phyloP scores from a whole-genome alignment of 768 basidiomycete species.

The Butyriboletus loyo region DNA sequence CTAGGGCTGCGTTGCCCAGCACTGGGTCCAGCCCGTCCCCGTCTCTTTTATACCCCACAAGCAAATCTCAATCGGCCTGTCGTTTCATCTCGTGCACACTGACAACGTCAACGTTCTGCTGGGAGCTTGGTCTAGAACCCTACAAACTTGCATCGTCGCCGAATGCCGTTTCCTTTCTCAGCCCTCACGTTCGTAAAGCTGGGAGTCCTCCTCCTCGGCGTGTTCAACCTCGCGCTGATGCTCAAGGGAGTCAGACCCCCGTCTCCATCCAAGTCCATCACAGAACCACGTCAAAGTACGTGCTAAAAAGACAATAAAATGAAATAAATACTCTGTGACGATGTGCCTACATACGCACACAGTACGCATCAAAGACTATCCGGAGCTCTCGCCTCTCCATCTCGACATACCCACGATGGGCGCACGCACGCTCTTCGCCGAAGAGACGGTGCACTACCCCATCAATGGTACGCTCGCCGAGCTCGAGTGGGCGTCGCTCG shows the following conservation, averaged over 20 bases:
- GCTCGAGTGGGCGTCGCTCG: constrained; percentile 24
- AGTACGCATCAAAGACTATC: constrained; percentile 14
- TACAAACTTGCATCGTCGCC: neutral
- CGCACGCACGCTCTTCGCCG: constrained; percentile 14
- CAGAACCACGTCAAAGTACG: constrained; percentile 15
- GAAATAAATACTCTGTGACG: too few relatives aligned
- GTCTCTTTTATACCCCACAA: neutral
- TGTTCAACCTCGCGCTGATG: constrained; percentile 14
- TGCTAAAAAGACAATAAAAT: neutral
- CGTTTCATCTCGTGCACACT: neutral
- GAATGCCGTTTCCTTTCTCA: neutral
- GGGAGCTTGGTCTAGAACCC: neutral
- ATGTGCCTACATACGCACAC: too few relatives aligned
- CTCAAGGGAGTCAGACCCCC: neutral
- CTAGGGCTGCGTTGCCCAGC: neutral
- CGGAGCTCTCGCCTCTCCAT: constrained; percentile 13
- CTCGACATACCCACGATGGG: constrained; percentile 8
- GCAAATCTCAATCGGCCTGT: too few relatives aligned
- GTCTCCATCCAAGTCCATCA: neutral
- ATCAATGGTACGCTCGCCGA: constrained; percentile 22
- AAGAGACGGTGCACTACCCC: constrained; percentile 26
- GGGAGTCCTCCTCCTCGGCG: constrained; percentile 16
- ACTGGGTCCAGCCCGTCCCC: neutral
- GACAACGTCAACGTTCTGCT: neutral
- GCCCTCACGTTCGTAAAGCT: constrained; percentile 22